Base-by-base conservation (phyloP, 345 rosid genomes). In the Eucalyptus polyanthemos region DNA sequence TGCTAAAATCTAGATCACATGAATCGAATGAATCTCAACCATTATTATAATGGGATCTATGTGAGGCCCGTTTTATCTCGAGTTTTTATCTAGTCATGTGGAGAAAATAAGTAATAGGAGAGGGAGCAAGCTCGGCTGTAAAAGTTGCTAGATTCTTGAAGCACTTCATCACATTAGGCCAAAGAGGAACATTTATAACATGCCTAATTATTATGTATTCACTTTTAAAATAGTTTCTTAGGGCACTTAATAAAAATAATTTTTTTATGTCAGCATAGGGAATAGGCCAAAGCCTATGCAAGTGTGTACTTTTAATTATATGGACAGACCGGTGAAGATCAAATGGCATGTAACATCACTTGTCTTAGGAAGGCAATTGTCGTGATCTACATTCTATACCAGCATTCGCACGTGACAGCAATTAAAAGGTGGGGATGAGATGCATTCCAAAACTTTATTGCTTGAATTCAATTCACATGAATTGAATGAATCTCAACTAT, bases 241-340 rank as follows among this genome's bases (percentile, higher is more conserved):
- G 0, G 40, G 8, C 6, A 8, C 76, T 67, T n/a, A 8, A 15
- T 15, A 31, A n/a, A 65, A 65, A 3, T 0, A 14, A 29, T 0
- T 7, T 15, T 15, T n/a, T 65, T 65, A 13, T 1, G 6, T n/a
- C 5, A n/a, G 11, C 9, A 7, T 7, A n/a, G 37, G 72, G 37
- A n/a, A 65, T 7, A 8, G 37, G 37, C 37, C 40, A n/a, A n/a
- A 15, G 37, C 40, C 76, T 65, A n/a, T 15, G 76, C 76, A 65
- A 65, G 40, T 4, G 37, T 65, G 37, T 65, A 0, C 5, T n/a
- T n/a, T n/a, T 14, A 65, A 65, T 65, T n/a, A 31, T n/a, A n/a
- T 14, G 8, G 19, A n/a, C 21, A n/a, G 2, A 65, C 40, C 16
- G 9, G 0, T 4, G 21, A n/a, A 16, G 40, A n/a, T 67, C 21